A percentile compares a stretch with the other conserved stretches of the same genome.
Evolutionary conservation across 139 green algal species (phyloP).

Genomic region (Tetradesmus lagerheimii): DNA sequence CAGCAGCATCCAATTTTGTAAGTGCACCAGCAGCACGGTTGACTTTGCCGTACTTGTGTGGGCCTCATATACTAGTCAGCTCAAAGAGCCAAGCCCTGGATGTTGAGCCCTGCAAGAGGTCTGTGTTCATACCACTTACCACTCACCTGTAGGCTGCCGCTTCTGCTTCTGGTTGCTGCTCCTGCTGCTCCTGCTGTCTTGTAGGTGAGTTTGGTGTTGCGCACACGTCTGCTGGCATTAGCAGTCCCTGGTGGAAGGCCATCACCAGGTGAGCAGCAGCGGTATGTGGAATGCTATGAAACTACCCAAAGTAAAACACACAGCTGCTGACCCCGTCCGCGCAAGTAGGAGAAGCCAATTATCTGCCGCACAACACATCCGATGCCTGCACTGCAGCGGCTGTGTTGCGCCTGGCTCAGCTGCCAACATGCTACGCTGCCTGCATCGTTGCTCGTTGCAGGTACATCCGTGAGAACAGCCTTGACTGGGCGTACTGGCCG

Average conservation of each 20-base stretch:
- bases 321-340: too few relatives aligned
- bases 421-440: not conserved
- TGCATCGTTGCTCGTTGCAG: not conserved
- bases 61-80: too few relatives aligned
- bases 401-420: not conserved
- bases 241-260: constrained; percentile 38
- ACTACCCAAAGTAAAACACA: too few relatives aligned
- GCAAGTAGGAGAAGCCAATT: too few relatives aligned
- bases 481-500: constrained; percentile 48
- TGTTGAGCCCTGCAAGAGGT: too few relatives aligned
- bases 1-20: too few relatives aligned
- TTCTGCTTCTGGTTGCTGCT: not conserved
- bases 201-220: constrained; percentile 43
- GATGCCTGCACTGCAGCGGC: not conserved
- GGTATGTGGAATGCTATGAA: too few relatives aligned
- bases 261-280: constrained; percentile 25
- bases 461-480: constrained; percentile 25
- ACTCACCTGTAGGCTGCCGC: not conserved
- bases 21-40: too few relatives aligned
- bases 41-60: too few relatives aligned
- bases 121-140: too few relatives aligned
- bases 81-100: too few relatives aligned
- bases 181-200: not conserved
- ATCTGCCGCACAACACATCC: too few relatives aligned
- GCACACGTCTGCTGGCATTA: not conserved